A percentile compares a stretch with the other conserved stretches of the same genome.
Conservation (phyloP, 2,329 filamentous ascomycete species). For the Colletotrichum godetiae region DNA sequence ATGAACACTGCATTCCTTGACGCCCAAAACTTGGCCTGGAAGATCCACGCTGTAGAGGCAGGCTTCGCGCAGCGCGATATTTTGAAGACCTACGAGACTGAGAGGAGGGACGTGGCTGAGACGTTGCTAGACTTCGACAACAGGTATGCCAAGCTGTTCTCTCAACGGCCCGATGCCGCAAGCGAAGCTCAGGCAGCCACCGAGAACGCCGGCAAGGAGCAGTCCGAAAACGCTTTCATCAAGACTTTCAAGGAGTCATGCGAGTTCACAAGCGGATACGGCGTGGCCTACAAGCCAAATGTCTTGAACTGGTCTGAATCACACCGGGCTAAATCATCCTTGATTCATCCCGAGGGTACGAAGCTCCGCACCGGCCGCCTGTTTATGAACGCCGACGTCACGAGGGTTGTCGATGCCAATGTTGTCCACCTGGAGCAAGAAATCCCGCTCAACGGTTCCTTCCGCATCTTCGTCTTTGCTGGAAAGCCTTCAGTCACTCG, state of each 20-base stretch:
- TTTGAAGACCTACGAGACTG: conserved; percentile 86
- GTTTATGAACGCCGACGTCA: conserved; percentile 83
- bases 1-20: conserved; percentile 87
- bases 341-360: conserved; percentile 74
- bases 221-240: conserved; percentile 82
- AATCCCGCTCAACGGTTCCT: conserved; percentile 87
- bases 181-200: conserved; percentile 78
- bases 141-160: conserved; percentile 91
- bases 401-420: conserved; percentile 88
- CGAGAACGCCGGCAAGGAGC: conserved; percentile 42
- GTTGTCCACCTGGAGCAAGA: conserved; percentile 92
- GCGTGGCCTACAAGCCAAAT: conserved; percentile 87
- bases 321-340: conserved; percentile 76
- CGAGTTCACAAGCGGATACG: conserved; percentile 93
- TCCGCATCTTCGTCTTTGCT: conserved; percentile 88
- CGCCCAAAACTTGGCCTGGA: conserved; percentile 93
- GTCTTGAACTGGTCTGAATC: conserved; percentile 82
- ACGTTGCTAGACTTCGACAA: conserved; percentile 88
- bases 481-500: conserved; percentile 71
- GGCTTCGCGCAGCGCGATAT: conserved; percentile 82
- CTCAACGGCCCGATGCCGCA: conserved; percentile 77
- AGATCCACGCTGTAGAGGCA: conserved; percentile 89
- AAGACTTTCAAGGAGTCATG: conserved; percentile 91
- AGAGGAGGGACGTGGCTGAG: conserved; percentile 87
- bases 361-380: conserved; percentile 80